phyloP scores from a whole-genome alignment of 2,329 filamentous ascomycete species.

The Beauveria brongniartii region DNA sequence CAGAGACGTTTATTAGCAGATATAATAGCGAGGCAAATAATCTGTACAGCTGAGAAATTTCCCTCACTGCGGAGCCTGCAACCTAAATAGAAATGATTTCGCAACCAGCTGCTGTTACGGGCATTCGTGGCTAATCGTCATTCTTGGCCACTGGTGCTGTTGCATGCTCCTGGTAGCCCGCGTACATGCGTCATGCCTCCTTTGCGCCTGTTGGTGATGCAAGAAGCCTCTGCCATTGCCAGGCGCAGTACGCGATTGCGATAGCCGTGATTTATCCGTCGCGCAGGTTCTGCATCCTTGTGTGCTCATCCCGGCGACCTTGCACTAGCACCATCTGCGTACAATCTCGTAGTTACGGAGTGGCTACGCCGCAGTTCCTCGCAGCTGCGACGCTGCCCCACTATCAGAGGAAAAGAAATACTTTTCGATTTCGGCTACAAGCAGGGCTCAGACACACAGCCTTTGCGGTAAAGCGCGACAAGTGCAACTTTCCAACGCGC shows the following conservation, averaged over 20 bases:
- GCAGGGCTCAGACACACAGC: too few species aligned
- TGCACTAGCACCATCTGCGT: constrained; percentile 5
- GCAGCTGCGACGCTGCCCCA: not conserved
- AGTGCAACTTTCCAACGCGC: not conserved
- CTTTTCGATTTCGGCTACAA: too few species aligned
- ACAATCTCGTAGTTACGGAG: not conserved
- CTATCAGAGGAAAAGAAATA: not conserved
- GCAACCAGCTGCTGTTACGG: too few species aligned
- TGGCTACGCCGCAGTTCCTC: not conserved
- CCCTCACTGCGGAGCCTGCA: too few species aligned
- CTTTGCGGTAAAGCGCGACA: not conserved
- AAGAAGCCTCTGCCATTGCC: not conserved
- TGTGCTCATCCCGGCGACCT: not conserved
- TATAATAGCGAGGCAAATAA: too few species aligned
- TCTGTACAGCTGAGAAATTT: too few species aligned
- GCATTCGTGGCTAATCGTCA: too few species aligned
- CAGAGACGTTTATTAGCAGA: not conserved
- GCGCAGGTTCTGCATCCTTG: not conserved
- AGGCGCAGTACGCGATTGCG: not conserved
- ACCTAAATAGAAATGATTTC: too few species aligned
- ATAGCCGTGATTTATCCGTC: not conserved
- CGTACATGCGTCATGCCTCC: too few species aligned
- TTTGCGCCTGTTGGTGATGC: not conserved
- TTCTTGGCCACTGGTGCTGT: too few species aligned
- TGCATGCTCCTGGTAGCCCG: too few species aligned